Evolutionary conservation across 2,329 filamentous ascomycete species (phyloP).

Genomic region (Colletotrichum aenigma): DNA sequence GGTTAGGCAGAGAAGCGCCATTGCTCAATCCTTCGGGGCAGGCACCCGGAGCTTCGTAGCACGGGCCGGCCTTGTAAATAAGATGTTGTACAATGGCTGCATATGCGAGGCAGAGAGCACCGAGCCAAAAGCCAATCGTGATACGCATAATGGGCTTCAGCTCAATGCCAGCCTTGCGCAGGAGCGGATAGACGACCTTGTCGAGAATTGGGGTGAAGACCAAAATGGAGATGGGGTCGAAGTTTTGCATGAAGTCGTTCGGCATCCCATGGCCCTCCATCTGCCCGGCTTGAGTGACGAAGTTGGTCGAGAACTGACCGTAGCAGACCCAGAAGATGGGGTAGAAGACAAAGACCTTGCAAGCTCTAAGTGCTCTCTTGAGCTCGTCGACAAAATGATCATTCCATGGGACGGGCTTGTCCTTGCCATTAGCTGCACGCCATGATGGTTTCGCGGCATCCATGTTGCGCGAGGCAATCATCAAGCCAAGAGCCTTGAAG

Average conservation of each 20-base stretch:
- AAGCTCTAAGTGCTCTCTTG: conserved; percentile 69
- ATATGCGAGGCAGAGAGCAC: conserved; percentile 59
- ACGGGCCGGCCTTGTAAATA: conserved; percentile 60
- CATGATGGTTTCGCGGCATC: conserved; percentile 71
- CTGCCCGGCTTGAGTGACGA: conserved; percentile 64
- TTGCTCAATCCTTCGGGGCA: conserved; percentile 34
- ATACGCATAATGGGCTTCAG: conserved; percentile 72
- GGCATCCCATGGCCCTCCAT: conserved; percentile 69
- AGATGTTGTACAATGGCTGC: conserved; percentile 63
- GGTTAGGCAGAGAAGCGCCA: conserved; percentile 38
- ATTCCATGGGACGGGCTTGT: conserved; percentile 59
- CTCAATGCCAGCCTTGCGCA: conserved; percentile 60
- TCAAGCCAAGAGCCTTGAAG: conserved; percentile 54
- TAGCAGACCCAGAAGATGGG: conserved; percentile 73
- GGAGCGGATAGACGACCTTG: conserved; percentile 55
- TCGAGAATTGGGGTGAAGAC: conserved; percentile 60
- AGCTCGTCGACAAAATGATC: conserved; percentile 76
- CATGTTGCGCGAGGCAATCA: conserved; percentile 43
- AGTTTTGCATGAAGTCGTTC: conserved; percentile 73
- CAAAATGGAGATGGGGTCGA: conserved; percentile 72
- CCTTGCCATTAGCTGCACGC: conserved; percentile 56
- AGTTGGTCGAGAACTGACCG: conserved; percentile 70
- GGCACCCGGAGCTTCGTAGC: conserved; percentile 47
- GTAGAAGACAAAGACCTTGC: conserved; percentile 72
- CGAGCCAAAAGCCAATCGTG: conserved; percentile 64